phyloP scores from a whole-genome alignment of 768 basidiomycete genomes.

The Cystoderma amianthinum region DNA sequence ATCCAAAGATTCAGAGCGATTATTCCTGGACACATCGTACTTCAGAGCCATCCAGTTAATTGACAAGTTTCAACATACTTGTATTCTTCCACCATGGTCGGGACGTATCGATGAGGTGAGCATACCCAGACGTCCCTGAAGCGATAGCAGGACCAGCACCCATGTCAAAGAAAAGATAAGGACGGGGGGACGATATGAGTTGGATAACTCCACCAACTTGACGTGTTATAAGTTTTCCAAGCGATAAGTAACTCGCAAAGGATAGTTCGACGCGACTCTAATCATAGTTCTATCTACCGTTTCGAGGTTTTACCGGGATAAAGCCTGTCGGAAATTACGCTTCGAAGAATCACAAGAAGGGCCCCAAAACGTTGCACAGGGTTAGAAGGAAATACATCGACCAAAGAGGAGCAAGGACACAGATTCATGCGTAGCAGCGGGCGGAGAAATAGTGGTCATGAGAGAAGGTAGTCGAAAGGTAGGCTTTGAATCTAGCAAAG shows the following conservation, averaged over 20 bases:
- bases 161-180: constrained; percentile 23
- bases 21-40: constrained; percentile 23
- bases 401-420: too few species aligned
- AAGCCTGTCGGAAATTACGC: neutral
- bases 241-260: too few species aligned
- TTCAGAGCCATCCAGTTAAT: neutral
- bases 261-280: neutral
- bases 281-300: neutral
- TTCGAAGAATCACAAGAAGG: too few species aligned
- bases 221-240: neutral
- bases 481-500: neutral
- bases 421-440: too few species aligned
- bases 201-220: too few species aligned
- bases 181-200: too few species aligned
- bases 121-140: constrained; percentile 21
- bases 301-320: constrained; percentile 1
- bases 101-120: constrained; percentile 40
- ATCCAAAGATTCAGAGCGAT: constrained; percentile 51
- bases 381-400: too few species aligned
- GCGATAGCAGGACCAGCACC: constrained; percentile 34
- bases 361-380: too few species aligned
- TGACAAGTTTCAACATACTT: constrained; percentile 21
- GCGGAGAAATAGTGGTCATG: too few species aligned
- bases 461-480: neutral
- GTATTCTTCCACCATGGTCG: constrained; percentile 56